Evolutionary conservation across 83 land plant species (phyloP).

Genomic region (Picea abies): DNA sequence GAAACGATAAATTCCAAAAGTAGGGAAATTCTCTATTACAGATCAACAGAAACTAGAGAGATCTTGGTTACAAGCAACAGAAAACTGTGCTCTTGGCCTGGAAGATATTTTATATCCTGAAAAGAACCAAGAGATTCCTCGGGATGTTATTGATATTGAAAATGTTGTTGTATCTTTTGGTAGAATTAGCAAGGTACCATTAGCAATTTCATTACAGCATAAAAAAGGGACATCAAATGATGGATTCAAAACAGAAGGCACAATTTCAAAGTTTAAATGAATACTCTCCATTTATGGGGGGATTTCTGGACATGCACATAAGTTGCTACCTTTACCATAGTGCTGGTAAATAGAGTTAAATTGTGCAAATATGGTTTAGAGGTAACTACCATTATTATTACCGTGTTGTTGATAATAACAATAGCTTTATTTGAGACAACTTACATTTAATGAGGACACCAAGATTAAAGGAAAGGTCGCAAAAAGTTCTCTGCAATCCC

Average conservation of each 20-base stretch:
- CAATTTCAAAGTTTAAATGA: no score
- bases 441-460: no score
- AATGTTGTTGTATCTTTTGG: slow-evolving; percentile 6
- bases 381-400: no score
- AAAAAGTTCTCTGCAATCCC: no score
- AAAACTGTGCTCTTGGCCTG: slow-evolving; percentile 48
- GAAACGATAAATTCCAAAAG: background rate
- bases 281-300: no score
- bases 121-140: slow-evolving; percentile 39
- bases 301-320: no score
- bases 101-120: slow-evolving; percentile 43
- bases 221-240: background rate
- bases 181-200: background rate
- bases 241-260: background rate
- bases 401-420: no score
- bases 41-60: slow-evolving; percentile 62
- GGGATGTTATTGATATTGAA: background rate
- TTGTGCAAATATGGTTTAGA: no score
- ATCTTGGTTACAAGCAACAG: slow-evolving; percentile 66
- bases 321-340: no score
- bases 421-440: no score
- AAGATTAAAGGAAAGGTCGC: no score
- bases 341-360: no score
- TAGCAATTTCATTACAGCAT: slow-evolving; percentile 9
- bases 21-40: slow-evolving; percentile 25